Evolutionary conservation across 1,284 basidiomycete genomes (phyloP).

Genomic region (Earliella scabrosa): DNA sequence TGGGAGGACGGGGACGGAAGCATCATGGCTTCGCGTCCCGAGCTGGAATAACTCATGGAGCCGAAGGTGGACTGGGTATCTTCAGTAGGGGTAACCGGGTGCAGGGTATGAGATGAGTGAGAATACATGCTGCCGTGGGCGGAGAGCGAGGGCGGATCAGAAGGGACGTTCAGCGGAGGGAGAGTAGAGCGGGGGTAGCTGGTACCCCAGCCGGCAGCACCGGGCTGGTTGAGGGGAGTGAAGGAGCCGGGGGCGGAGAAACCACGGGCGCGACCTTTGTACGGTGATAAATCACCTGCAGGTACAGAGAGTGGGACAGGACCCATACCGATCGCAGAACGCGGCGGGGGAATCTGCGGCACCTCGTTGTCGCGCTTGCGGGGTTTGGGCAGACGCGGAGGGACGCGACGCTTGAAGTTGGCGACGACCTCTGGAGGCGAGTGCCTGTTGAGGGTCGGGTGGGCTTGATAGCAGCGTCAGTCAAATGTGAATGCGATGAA

Average conservation of each 20-base stretch:
- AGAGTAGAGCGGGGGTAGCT: conserved; percentile 68
- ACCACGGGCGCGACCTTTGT: conserved; percentile 63
- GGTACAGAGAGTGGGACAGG: conserved; percentile 65
- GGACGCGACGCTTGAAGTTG: conserved; percentile 91
- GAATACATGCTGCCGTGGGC: conserved; percentile 57
- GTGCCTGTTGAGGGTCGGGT: conserved; percentile 85
- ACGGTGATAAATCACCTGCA: conserved; percentile 46
- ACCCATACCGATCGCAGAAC: conserved; percentile 69
- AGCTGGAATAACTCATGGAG: conserved; percentile 53
- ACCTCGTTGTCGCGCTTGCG: conserved; percentile 74
- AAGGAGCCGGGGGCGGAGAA: conserved; percentile 82
- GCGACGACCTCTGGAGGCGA: conserved; percentile 86
- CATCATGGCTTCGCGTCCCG: conserved; percentile 47
- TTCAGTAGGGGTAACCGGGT: conserved; percentile 67
- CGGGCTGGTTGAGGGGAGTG: conserved; percentile 63
- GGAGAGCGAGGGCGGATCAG: conserved; percentile 63
- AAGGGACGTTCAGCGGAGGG: conserved; percentile 81
- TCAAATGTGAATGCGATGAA: conserved; percentile 19
- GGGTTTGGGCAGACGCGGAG: conserved; percentile 85
- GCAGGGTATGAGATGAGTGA: conserved; percentile 59
- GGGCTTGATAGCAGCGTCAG: conserved; percentile 56
- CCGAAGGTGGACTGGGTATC: conserved; percentile 66
- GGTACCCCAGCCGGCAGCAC: conserved; percentile 57
- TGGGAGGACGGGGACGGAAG: conserved; percentile 52
- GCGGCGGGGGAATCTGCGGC: conserved; percentile 66